phyloP scores from a whole-genome alignment of 1,284 basidiomycete genomes.

The Fomitopsis pinicola region DNA sequence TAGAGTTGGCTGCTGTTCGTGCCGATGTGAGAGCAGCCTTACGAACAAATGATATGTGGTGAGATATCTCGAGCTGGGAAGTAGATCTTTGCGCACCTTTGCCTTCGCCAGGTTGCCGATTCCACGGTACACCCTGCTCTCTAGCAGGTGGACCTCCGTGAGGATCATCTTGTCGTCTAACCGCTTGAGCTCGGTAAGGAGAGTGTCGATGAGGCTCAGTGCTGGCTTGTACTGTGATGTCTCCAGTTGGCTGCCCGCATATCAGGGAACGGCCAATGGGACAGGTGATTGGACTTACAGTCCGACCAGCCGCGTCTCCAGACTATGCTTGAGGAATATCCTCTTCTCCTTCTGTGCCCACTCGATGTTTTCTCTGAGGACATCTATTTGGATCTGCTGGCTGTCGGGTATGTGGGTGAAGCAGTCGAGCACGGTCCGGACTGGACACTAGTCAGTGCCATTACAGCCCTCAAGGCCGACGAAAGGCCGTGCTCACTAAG shows the following conservation, averaged over 20 bases:
- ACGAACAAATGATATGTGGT: neutral
- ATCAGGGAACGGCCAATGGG: neutral
- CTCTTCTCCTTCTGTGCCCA: conserved; percentile 94
- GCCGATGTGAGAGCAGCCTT: conserved; percentile 90
- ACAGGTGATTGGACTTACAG: conserved; percentile 48
- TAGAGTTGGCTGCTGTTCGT: conserved; percentile 92
- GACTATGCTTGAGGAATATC: conserved; percentile 92
- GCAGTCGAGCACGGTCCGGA: conserved; percentile 89
- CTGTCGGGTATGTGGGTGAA: conserved; percentile 79
- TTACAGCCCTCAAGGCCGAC: neutral
- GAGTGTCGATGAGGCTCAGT: conserved; percentile 75
- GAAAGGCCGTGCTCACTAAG: conserved; percentile 61
- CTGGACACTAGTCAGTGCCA: conserved; percentile 34
- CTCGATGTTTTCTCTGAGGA: conserved; percentile 86
- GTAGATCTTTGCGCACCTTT: conserved; percentile 54
- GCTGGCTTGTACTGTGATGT: conserved; percentile 77
- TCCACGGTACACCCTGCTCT: conserved; percentile 88
- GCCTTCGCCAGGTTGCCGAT: conserved; percentile 91
- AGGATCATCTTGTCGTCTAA: conserved; percentile 98
- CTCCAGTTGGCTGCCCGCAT: conserved; percentile 62
- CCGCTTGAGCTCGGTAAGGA: conserved; percentile 88
- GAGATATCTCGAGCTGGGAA: neutral
- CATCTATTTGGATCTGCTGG: conserved; percentile 78
- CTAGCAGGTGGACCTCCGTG: conserved; percentile 93
- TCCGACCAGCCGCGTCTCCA: conserved; percentile 86